A percentile compares a stretch with the other conserved stretches of the same genome.
phyloP scores from a whole-genome alignment of 2,329 filamentous ascomycete genomes.

The Colletotrichum lentis region DNA sequence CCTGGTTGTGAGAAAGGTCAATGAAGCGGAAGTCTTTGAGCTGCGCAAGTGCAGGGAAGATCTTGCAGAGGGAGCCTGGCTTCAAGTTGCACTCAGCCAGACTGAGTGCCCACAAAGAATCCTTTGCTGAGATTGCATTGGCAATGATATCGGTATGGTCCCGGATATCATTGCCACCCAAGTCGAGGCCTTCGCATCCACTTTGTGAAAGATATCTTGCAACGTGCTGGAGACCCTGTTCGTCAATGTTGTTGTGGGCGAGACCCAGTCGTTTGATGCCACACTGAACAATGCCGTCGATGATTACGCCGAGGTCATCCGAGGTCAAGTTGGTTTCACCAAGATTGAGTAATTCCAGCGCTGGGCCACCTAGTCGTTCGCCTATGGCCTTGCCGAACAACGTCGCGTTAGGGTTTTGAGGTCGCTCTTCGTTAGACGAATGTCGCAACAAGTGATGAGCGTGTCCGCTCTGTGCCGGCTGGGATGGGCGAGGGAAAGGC shows the following conservation, averaged over 20 bases:
- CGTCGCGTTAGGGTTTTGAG: slow-evolving; percentile 52
- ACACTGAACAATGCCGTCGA: slow-evolving; percentile 83
- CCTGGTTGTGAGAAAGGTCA: slow-evolving; percentile 88
- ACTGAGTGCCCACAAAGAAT: slow-evolving; percentile 80
- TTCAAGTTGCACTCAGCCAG: slow-evolving; percentile 85
- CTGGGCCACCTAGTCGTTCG: slow-evolving; percentile 77
- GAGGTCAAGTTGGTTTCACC: slow-evolving; percentile 79
- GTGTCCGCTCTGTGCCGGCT: slow-evolving; percentile 40
- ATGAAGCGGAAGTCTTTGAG: slow-evolving; percentile 84
- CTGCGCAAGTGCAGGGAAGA: slow-evolving; percentile 77
- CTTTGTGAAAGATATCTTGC: slow-evolving; percentile 78
- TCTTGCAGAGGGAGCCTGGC: slow-evolving; percentile 73
- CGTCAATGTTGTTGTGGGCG: slow-evolving; percentile 80
- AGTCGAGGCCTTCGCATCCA: slow-evolving; percentile 85
- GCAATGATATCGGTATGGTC: slow-evolving; percentile 64
- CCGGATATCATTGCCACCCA: slow-evolving; percentile 81
- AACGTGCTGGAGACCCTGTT: slow-evolving; percentile 77
- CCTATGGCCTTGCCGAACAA: slow-evolving; percentile 77
- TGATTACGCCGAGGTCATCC: slow-evolving; percentile 74
- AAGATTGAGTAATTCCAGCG: slow-evolving; percentile 83
- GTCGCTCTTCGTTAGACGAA: slow-evolving; percentile 42
- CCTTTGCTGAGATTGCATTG: slow-evolving; percentile 59
- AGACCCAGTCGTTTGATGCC: slow-evolving; percentile 82
- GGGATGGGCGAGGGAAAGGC: slow-evolving; percentile 66
- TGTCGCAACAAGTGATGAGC: slow-evolving; percentile 43